A percentile compares a stretch with the other conserved stretches of the same genome.
Evolutionary conservation across 805 yeast genomes (phyloP).

Genomic region (Candida chilensis): DNA sequence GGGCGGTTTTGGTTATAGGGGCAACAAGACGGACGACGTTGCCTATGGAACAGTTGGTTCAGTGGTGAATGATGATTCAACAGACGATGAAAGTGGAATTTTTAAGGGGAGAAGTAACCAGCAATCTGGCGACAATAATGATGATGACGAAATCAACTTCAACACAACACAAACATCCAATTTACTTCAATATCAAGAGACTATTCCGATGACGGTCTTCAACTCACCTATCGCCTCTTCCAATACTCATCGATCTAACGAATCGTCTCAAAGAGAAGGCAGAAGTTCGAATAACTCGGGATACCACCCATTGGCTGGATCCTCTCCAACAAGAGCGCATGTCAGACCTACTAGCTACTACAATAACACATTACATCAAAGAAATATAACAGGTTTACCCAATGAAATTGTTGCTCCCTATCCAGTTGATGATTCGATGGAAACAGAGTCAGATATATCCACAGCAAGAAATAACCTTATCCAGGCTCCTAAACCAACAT

Average conservation of each 20-base stretch:
- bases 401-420: not conserved
- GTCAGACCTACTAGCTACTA: not conserved
- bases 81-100: no score
- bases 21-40: not conserved
- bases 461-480: not conserved
- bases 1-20: slow-evolving; percentile 2
- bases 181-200: not conserved
- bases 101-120: no score
- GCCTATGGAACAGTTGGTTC: not conserved
- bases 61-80: not conserved
- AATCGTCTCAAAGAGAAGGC: not conserved
- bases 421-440: not conserved
- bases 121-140: no score
- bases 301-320: not conserved
- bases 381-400: not conserved
- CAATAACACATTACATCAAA: not conserved
- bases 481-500: not conserved
- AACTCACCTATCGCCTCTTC: not conserved
- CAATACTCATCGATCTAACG: not conserved
- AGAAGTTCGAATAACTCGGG: not conserved
- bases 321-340: not conserved
- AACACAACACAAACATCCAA: not conserved
- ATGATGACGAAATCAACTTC: no score
- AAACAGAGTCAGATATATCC: not conserved
- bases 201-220: slow-evolving; percentile 1